Evolutionary conservation across 179 eudicot genomes (phyloP).

Genomic region (Vitellaria paradoxa): DNA sequence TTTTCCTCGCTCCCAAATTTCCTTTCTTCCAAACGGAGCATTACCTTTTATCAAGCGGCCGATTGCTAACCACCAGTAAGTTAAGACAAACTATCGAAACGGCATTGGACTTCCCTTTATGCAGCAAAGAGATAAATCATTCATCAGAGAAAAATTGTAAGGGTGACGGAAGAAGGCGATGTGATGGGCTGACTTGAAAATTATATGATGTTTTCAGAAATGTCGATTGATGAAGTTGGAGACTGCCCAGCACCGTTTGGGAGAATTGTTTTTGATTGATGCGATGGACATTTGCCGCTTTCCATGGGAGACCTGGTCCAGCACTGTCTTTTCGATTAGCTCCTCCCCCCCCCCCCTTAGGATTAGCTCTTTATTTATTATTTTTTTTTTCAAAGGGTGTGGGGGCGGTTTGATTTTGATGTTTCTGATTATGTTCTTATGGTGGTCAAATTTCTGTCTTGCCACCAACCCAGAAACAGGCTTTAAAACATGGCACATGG

Average conservation of each 20-base stretch:
- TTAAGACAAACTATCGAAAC: background rate
- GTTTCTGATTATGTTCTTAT: too few relatives aligned
- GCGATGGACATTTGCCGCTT: background rate
- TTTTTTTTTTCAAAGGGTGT: too few relatives aligned
- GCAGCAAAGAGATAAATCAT: slow-evolving; percentile 2
- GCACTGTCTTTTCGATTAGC: background rate
- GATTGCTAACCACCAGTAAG: background rate
- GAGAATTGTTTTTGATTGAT: background rate
- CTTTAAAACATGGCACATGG: too few relatives aligned
- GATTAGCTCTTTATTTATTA: too few relatives aligned
- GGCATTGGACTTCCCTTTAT: background rate
- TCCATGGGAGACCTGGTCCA: background rate
- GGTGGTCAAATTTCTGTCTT: background rate
- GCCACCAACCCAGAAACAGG: background rate
- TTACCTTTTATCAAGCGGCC: background rate
- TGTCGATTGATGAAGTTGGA: too few relatives aligned
- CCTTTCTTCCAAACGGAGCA: too few relatives aligned
- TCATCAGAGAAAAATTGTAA: background rate
- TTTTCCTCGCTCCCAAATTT: too few relatives aligned
- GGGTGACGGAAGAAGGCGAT: background rate
- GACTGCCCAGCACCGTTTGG: too few relatives aligned
- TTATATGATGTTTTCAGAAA: background rate
- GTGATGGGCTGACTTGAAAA: background rate
- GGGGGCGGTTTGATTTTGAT: too few relatives aligned
- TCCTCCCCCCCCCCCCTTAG: too few relatives aligned